Evolutionary conservation across 495 filamentous ascomycete genomes (phyloP), one percentile per base, ranked within the genome.

Genomic region (Hyaloscypha finlandica): DNA sequence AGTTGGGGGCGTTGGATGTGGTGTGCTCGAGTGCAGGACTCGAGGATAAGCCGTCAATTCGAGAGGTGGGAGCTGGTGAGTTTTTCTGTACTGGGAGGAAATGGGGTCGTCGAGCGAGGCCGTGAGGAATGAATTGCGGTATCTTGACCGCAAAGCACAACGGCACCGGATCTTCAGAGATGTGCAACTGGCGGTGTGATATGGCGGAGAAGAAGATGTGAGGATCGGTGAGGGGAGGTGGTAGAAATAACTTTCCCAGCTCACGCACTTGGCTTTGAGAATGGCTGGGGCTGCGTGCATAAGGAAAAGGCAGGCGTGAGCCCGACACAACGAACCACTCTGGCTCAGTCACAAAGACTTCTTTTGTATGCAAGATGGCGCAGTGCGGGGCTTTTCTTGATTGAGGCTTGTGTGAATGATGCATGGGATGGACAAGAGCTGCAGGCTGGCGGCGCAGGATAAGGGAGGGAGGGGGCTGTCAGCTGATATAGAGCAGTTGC

Each of bases 181-280:
- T 32, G 61, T 66, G 56, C 39, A 72, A 73, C 69, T 66, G 63
- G 68, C 73, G 71, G 73, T 74, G 77, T 76, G 78, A 77, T 75
- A 73, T 74, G 73, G 74, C 59, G 48, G 59, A 58, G 58, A 69
- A 69, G 58, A 39, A 72, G 61, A 4, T 67, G 78, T 80, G 77
- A 78, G 73, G 71, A 68, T 64, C 55, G 70, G 77, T 79, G 78
- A 79, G 77, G 71, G 74, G 71, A 67, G 64, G n/a, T 65, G 59
- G 70, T 72, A 57, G 68, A 74, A 75, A 77, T 75, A 67, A 58
- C 51, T 22, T 25, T 57, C 29, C 53, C 29, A 51, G 55, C 31
- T 65, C 67, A 68, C 66, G 51, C 16, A 35, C n/a, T 56, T 66
- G 6, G 54, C 70, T 30, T 60, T 54, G 42, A 68, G 39, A 70